These are phyloP conservation scores for Mytilinidion resinicola DNA, from an alignment of 495 filamentous ascomycete species.

Conservation along the genomic window DNA sequence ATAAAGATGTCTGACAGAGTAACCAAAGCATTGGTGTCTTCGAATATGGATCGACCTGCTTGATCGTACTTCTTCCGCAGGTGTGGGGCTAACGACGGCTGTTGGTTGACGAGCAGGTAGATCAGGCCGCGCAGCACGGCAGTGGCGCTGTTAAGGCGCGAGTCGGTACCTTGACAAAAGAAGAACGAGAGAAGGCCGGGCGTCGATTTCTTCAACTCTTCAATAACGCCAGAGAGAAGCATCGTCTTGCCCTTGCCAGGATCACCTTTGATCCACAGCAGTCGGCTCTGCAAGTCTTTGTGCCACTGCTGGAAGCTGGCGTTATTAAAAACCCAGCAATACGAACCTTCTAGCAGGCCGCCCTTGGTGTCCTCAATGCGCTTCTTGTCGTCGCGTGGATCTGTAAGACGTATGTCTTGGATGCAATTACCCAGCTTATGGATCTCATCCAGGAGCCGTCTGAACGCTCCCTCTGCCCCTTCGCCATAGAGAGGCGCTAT, in stretches of 20 bases:
- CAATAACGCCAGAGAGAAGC: neutral
- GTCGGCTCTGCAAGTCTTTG: constrained; percentile 22
- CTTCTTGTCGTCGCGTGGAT: constrained; percentile 33
- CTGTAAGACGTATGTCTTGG: neutral
- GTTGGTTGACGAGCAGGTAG: constrained; percentile 34
- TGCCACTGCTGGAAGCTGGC: constrained; percentile 34
- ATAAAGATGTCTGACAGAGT: constrained; percentile 29
- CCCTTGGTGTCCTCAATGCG: too few relatives aligned
- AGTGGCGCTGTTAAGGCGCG: constrained; percentile 14
- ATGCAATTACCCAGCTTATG: neutral
- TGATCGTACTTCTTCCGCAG: constrained; percentile 27
- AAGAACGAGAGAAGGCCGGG: neutral
- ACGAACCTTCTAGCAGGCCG: constrained; percentile 40
- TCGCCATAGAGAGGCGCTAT: constrained; percentile 4
- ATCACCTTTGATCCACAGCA: too few relatives aligned
- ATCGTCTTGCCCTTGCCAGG: constrained; percentile 28
- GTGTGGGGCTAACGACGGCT: constrained; percentile 32
- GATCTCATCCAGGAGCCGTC: constrained; percentile 1
- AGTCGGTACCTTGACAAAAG: neutral
- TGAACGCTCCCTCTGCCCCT: neutral
- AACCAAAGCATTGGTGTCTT: constrained; percentile 34
- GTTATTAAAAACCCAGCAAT: constrained; percentile 40
- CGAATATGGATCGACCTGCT: constrained; percentile 29
- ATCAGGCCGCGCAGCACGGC: constrained; percentile 36
- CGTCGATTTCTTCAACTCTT: neutral